phyloP scores from a whole-genome alignment of 345 rosid species.

The Salix udensis region DNA sequence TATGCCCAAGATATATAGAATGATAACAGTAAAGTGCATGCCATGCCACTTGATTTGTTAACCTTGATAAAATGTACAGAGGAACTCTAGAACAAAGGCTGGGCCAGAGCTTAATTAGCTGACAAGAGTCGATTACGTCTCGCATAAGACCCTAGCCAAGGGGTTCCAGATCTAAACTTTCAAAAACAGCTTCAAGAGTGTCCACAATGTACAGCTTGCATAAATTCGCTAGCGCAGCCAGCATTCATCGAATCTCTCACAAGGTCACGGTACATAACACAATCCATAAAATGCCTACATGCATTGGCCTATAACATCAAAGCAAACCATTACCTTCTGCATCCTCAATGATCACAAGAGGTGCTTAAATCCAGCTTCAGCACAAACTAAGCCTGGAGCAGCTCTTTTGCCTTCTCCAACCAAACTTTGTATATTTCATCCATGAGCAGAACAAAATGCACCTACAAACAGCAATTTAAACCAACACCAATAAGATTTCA shows the following conservation, averaged over 20 bases:
- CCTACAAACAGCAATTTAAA: slow-evolving; percentile 38
- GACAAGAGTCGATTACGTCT: not conserved
- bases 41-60: too few species aligned
- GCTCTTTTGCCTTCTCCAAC: slow-evolving; percentile 63
- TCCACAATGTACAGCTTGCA: not conserved
- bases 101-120: not conserved
- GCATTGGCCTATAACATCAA: not conserved
- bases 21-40: too few species aligned
- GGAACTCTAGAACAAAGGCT: not conserved
- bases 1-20: too few species aligned
- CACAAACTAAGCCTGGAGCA: slow-evolving; percentile 21
- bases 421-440: slow-evolving; percentile 57
- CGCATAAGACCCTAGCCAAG: not conserved
- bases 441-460: slow-evolving; percentile 66
- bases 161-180: too few species aligned
- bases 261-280: not conserved
- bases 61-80: not conserved
- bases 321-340: not conserved
- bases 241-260: not conserved
- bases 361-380: not conserved
- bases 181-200: not conserved
- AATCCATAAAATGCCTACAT: not conserved
- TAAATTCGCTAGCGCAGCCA: not conserved
- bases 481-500: not conserved
- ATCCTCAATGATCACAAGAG: too few species aligned